Percentiles rank a stretch among this genome's conserved stretches.
Evolutionary conservation across 257 asterid species (phyloP).

Genomic region (Nicotiana tomentosiformis): DNA sequence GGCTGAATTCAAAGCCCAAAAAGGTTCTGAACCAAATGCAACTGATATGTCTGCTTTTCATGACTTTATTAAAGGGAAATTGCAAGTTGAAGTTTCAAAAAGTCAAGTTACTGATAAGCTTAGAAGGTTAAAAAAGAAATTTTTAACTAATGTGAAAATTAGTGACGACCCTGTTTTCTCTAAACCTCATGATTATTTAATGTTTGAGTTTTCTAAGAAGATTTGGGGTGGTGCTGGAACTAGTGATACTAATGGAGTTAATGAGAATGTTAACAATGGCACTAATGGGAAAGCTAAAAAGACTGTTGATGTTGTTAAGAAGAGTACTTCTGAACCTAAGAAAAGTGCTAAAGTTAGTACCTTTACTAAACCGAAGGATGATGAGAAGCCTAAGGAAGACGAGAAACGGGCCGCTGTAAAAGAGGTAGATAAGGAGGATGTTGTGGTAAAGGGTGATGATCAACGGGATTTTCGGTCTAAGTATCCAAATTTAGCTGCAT

Average conservation of each 20-base stretch:
- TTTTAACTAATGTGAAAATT: conserved; percentile 24
- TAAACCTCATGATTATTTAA: conserved; percentile 34
- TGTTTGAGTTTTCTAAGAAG: conserved; percentile 36
- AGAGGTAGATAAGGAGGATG: conserved; percentile 14
- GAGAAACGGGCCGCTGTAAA: neutral
- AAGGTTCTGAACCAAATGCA: conserved; percentile 26
- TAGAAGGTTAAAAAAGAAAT: conserved; percentile 42
- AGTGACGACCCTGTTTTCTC: conserved; percentile 35
- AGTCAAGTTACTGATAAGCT: conserved; percentile 40
- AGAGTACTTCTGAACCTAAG: neutral
- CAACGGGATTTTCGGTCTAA: conserved; percentile 20
- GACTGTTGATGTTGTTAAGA: neutral
- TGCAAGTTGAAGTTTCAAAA: conserved; percentile 28
- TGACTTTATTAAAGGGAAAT: conserved; percentile 33
- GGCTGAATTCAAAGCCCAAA: conserved; percentile 29
- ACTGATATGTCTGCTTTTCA: conserved; percentile 35
- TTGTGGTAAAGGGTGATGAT: conserved; percentile 10
- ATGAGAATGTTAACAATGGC: conserved; percentile 7
- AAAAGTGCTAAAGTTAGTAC: neutral
- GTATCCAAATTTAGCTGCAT: conserved; percentile 31
- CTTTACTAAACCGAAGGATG: neutral
- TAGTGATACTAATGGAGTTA: neutral
- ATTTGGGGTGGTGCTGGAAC: conserved; percentile 38
- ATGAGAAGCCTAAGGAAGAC: neutral
- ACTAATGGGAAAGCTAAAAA: conserved; percentile 5